Base-by-base conservation (phyloP, 2,329 filamentous ascomycete species). In the Akanthomyces uredinophilus region DNA sequence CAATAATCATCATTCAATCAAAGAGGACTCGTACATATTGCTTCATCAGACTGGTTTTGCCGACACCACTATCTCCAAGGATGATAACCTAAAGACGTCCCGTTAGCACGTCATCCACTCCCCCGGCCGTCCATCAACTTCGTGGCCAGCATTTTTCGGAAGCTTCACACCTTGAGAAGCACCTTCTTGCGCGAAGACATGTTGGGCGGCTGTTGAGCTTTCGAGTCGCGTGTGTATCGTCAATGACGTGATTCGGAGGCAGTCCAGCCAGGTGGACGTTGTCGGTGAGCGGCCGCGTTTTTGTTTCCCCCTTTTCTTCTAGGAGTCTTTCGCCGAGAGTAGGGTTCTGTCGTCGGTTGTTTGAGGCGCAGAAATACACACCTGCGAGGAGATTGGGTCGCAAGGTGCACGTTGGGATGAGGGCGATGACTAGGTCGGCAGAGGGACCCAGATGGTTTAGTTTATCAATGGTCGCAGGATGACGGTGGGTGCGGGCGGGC, bases 1-100 rank as follows among this genome's bases (percentile, higher is more conserved):
- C 13, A 29, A 7, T 16, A 24, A 10, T 10, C 5, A 51, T 16
- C 16, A 18, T n/a, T 20, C 18, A 18, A 16, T 37, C 44, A 18
- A 44, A 44, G 14, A 14, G 13, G 22, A 13, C 4, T 20, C 90
- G 77, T 87, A 98, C 95, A 91, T 98, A 99, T 98, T 99, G 95
- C 81, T 99, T 99, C 95, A 99, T 99, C 86, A 99, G 87, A 79
- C 92, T 97, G 65, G 95, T 99, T 85, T 99, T 99, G 76, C 95
- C 95, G 66, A 99, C 95, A 80, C 95, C 95, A 78, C 94, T 98
- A 78, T 99, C 95, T 71, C 95, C 95, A 70, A 99, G 88, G 79
- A 99, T 98, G 73, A 99, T 99, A 73, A 99, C 93, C 94, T 98
- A 71, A 51, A 66, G 16, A 53, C 35, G 62, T 4, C 37, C 52